Evolutionary conservation across 2,329 filamentous ascomycete species (phyloP).

Genomic region (Tolypocladium inflatum): DNA sequence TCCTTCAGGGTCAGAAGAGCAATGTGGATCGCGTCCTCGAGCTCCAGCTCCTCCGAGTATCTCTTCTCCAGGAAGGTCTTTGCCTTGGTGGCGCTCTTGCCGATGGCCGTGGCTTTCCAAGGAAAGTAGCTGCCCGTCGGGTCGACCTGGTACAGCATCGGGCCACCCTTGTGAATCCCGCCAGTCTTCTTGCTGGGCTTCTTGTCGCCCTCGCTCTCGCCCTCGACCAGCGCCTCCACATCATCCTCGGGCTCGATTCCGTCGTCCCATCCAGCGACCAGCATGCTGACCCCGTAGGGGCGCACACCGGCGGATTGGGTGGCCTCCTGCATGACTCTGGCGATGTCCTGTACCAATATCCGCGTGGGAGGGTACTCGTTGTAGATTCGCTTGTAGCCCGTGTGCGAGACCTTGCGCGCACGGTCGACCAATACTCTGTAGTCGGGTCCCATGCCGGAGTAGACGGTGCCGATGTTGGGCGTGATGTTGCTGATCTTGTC

Average conservation of each 20-base stretch:
- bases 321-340: constrained; percentile 95
- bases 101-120: constrained; percentile 98
- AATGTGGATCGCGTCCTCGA: constrained; percentile 98
- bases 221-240: constrained; percentile 42
- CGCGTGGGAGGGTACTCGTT: constrained; percentile 99
- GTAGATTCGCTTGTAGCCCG: constrained; percentile 98
- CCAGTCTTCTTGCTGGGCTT: constrained; percentile 79
- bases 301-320: constrained; percentile 96
- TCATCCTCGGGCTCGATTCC: constrained; percentile 81
- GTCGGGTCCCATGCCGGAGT: constrained; percentile 97
- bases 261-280: constrained; percentile 97
- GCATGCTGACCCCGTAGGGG: constrained; percentile 89
- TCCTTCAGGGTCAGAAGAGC: constrained; percentile 95
- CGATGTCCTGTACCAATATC: constrained; percentile 98
- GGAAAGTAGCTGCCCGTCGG: constrained; percentile 98
- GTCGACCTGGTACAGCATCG: constrained; percentile 97
- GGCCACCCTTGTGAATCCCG: constrained; percentile 88
- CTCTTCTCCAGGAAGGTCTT: constrained; percentile 99
- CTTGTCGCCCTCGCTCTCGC: constrained; percentile 61
- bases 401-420: constrained; percentile 96
- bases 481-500: constrained; percentile 98
- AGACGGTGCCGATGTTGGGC: constrained; percentile 99
- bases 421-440: constrained; percentile 97
- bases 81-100: constrained; percentile 94
- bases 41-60: constrained; percentile 92